Conservation (phyloP, 768 basidiomycete species). For the Pseudohyphozyma bogoriensis region DNA sequence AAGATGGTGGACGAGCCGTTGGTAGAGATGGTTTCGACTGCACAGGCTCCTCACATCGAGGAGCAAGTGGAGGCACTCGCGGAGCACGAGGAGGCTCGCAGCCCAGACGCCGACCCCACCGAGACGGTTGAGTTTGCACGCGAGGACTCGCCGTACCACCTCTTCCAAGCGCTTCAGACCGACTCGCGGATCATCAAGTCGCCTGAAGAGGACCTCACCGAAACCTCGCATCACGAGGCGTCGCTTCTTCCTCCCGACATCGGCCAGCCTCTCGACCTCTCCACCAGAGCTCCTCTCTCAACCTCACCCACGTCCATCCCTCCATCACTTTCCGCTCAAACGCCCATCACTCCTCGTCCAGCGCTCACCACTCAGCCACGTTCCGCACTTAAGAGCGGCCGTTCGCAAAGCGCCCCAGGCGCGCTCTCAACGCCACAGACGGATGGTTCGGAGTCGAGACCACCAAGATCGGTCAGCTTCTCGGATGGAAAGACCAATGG, state of each 20-base stretch:
- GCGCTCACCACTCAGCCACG: conserved; percentile 6
- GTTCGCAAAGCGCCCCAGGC: conserved; percentile 43
- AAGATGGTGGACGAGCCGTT: conserved; percentile 44
- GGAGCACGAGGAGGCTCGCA: too few species aligned
- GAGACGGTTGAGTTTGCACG: not conserved
- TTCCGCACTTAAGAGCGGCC: conserved; percentile 31
- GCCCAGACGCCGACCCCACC: not conserved
- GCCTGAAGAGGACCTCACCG: not conserved
- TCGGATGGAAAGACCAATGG: conserved; percentile 86
- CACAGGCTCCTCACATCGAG: conserved; percentile 41
- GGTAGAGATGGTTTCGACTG: conserved; percentile 39
- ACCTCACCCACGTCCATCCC: too few species aligned
- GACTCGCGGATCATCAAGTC: not conserved
- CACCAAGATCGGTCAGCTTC: conserved; percentile 87
- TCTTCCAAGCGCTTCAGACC: not conserved
- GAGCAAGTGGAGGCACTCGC: conserved; percentile 36
- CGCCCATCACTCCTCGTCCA: not conserved
- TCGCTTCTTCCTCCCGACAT: not conserved
- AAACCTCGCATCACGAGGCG: too few species aligned
- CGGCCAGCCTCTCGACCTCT: conserved; percentile 5
- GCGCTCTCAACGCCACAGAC: conserved; percentile 35
- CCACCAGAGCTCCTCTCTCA: not conserved
- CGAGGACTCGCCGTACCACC: conserved; percentile 1
- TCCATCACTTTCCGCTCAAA: too few species aligned
- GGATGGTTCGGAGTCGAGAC: conserved; percentile 11